Evolutionary conservation across 1,284 basidiomycete species (phyloP), one percentile per base, ranked within the genome.

Genomic region (Cutaneotrichosporon mucoides): DNA sequence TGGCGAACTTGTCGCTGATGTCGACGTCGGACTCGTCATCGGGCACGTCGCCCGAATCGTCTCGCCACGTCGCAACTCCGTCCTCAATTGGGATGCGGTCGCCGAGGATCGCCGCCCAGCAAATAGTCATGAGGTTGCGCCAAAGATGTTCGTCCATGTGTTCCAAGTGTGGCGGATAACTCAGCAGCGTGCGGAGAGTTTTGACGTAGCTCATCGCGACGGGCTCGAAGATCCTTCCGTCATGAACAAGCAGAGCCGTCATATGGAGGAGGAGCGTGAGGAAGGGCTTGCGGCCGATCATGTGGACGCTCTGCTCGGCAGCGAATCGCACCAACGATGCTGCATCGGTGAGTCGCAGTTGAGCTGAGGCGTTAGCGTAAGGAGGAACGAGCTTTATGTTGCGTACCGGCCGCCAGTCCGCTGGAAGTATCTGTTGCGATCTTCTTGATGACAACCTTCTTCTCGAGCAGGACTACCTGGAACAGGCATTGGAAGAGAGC

Each of bases 131-230:
- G 34, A 91, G 76, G 16, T 78, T 77, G 9, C 86, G 74, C 94
- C 94, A 98, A 44, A 75, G 79, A 0, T 80, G 76, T 12, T 81
- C 79, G 8, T 86, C 84, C 36, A 95, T 73, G 67, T 88, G 85
- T 37, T 93, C 87, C 53, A 93, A 80, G 74, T 97, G 93, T 0
- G 90, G 87, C 2, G 79, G 76, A 71, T 85, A 87, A 53, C 79
- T 78, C 46, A 92, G 79, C 3, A 89, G 72, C 50, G 80, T 81
- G 44, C 84, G 84, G 40, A 95, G 80, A 0, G 88, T 83, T 72
- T 94, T 92, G 60, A 88, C 81, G 72, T 92, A 96, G 72, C 92
- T 86, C 61, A 90, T 76, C 3, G 88, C 85, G 6, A 92, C 82
- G 0, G 86, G 85, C 6, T 81, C 70, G 53, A 88, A 82, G 8